Conservation (phyloP, 192 early-diverging fungal species). For the Mortierella claussenii region DNA sequence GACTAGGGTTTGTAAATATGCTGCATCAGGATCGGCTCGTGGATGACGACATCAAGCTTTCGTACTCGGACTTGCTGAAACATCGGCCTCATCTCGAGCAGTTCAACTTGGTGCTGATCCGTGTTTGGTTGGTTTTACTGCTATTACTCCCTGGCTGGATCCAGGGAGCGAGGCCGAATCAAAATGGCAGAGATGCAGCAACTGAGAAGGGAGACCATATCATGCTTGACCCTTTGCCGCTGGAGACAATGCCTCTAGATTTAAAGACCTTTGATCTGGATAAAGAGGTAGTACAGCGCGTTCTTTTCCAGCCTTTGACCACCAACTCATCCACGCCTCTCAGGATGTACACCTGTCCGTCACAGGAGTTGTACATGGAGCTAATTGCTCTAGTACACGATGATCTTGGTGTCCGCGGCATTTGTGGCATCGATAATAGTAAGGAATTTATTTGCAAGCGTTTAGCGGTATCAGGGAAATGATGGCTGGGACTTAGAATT, state of each 20-base stretch:
- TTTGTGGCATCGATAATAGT: constrained; percentile 61
- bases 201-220: not conserved
- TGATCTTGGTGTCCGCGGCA: constrained; percentile 67
- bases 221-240: not conserved
- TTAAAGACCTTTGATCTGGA: constrained; percentile 20
- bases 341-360: constrained; percentile 4
- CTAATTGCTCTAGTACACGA: constrained; percentile 64
- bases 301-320: constrained; percentile 19
- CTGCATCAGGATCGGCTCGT: constrained; percentile 48
- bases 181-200: not conserved
- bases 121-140: constrained; percentile 36
- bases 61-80: constrained; percentile 35
- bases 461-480: no score
- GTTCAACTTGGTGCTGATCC: constrained; percentile 38
- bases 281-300: constrained; percentile 13
- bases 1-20: constrained; percentile 41
- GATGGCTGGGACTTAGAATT: not conserved
- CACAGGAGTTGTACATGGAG: constrained; percentile 49
- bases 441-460: no score
- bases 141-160: constrained; percentile 43
- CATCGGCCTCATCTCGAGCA: constrained; percentile 44
- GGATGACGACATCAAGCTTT: constrained; percentile 50
- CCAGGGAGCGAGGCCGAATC: not conserved
- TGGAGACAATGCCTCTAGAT: constrained; percentile 12
- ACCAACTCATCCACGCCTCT: constrained; percentile 17